Evolutionary conservation across 2,329 filamentous ascomycete species (phyloP).

Genomic region (Pseudogymnoascus sp.): DNA sequence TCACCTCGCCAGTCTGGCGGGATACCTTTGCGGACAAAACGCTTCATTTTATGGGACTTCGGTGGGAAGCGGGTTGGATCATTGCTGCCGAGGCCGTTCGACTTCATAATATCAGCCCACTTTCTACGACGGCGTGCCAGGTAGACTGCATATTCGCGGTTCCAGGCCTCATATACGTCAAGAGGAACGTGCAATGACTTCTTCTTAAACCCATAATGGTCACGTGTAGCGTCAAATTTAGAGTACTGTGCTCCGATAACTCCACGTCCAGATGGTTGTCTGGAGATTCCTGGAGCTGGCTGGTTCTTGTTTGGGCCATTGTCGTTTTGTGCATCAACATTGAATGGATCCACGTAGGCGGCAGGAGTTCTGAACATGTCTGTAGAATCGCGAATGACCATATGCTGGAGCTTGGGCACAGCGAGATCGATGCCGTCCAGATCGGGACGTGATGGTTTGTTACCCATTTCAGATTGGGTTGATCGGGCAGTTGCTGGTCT

Average conservation of each 20-base stretch:
- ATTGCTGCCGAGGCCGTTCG: conserved; percentile 64
- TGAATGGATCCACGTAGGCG: background rate
- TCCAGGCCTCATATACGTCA: conserved; percentile 77
- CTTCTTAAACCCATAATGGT: conserved; percentile 91
- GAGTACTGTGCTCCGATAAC: background rate
- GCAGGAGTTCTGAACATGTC: background rate
- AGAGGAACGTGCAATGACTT: conserved; percentile 68
- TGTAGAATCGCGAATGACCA: background rate
- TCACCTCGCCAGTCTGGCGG: conserved; percentile 91
- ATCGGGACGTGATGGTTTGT: background rate
- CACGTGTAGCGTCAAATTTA: conserved; percentile 39
- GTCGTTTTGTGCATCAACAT: background rate
- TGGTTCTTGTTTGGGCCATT: background rate
- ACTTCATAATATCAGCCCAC: conserved; percentile 71
- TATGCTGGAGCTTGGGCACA: background rate
- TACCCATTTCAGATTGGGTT: conserved; percentile 5
- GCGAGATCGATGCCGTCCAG: background rate
- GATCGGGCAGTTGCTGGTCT: conserved; percentile 15
- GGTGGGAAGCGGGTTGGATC: conserved; percentile 71
- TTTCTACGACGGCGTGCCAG: conserved; percentile 68
- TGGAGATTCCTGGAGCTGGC: background rate
- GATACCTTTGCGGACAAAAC: conserved; percentile 87
- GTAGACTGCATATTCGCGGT: conserved; percentile 65
- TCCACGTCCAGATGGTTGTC: background rate
- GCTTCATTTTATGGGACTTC: conserved; percentile 73